These are phyloP conservation scores for Agarophyton chilense DNA, from an alignment of 23 red algal species.

Conservation along the genomic window DNA sequence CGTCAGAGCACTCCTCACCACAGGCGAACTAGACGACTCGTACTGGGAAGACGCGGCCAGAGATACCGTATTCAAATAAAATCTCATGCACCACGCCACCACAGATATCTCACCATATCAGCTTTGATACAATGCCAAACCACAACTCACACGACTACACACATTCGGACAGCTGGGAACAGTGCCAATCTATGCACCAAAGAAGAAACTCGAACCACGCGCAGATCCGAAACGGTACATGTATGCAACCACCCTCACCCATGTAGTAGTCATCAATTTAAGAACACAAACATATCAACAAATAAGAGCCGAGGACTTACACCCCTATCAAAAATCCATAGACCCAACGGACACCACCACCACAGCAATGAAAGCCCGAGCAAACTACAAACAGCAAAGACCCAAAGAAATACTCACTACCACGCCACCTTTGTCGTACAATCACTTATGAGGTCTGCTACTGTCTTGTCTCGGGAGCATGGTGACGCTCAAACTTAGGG, in stretches of 20 bases:
- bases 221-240: conserved; percentile 5
- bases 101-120: not conserved
- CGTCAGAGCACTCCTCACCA: not conserved
- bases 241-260: not conserved
- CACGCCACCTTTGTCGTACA: no score
- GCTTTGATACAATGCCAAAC: not conserved
- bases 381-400: not conserved
- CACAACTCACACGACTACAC: not conserved
- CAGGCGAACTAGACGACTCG: not conserved
- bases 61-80: conserved; percentile 11
- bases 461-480: no score
- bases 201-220: conserved; percentile 1
- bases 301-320: conserved; percentile 28
- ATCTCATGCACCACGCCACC: not conserved
- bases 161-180: conserved; percentile 15
- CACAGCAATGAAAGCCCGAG: not conserved
- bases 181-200: conserved; percentile 10
- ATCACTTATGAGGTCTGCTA: no score
- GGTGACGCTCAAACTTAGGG: no score
- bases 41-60: no score
- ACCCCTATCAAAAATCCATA: not conserved
- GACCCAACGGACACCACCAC: conserved; percentile 8
- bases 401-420: not conserved
- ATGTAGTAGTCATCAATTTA: not conserved
- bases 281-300: not conserved